Conservation (phyloP, 345 rosid genomes). For the Limnanthes douglasii region DNA sequence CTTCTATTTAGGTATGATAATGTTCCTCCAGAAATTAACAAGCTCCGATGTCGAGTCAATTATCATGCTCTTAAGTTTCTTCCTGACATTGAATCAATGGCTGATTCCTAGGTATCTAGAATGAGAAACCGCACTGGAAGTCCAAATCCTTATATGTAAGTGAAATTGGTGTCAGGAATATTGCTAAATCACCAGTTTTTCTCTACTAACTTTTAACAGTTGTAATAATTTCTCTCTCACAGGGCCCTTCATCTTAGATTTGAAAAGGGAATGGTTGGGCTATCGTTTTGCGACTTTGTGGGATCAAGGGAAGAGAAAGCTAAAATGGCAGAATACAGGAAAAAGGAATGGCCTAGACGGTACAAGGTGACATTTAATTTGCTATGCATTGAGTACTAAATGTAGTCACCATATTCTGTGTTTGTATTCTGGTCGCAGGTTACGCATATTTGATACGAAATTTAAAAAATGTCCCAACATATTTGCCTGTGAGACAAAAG, state of each 20-base stretch:
- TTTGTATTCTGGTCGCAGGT: no score
- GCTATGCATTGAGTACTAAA: no score
- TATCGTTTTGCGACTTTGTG: slow-evolving; percentile 96
- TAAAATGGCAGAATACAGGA: slow-evolving; percentile 82
- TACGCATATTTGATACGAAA: no score
- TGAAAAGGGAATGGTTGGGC: slow-evolving; percentile 99
- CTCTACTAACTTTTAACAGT: no score
- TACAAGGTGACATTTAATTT: slow-evolving; percentile 90
- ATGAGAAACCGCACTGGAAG: slow-evolving; percentile 95
- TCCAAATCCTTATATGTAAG: slow-evolving; percentile 80
- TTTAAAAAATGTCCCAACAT: no score
- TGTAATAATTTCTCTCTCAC: slow-evolving; percentile 12
- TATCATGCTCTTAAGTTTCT: slow-evolving; percentile 98
- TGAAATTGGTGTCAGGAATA: slow-evolving; percentile 8
- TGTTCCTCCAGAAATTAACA: slow-evolving; percentile 93
- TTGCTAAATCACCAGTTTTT: no score
- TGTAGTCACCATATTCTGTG: no score
- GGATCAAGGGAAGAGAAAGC: slow-evolving; percentile 97
- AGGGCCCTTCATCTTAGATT: slow-evolving; percentile 99
- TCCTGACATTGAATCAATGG: slow-evolving; percentile 84
- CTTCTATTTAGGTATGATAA: slow-evolving; percentile 85
- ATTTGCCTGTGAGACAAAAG: no score
- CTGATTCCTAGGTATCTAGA: slow-evolving; percentile 74
- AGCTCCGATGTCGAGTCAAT: slow-evolving; percentile 96
- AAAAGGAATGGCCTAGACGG: slow-evolving; percentile 99